Conservation (phyloP, 140 eudicot genomes). For the Senecio squalidus region DNA sequence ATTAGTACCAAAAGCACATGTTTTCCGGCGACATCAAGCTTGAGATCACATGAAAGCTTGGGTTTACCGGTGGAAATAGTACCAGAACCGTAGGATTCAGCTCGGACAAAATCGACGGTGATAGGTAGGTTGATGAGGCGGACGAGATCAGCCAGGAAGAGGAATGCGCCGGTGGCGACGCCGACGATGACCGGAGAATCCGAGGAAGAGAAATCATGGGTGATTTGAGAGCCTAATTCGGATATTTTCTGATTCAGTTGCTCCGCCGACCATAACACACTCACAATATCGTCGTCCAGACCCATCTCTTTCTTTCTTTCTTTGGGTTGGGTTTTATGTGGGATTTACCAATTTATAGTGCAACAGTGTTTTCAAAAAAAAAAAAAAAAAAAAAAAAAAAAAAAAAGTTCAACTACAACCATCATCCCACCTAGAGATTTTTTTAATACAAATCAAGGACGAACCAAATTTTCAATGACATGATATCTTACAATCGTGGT, state of each 20-base stretch:
- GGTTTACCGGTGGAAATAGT: conserved; percentile 67
- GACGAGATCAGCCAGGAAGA: conserved; percentile 79
- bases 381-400: too few species aligned
- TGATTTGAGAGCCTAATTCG: conserved; percentile 58
- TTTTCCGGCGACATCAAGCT: conserved; percentile 52
- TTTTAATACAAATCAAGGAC: too few species aligned
- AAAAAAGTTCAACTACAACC: too few species aligned
- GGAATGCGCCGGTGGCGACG: conserved; percentile 89
- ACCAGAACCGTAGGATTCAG: conserved; percentile 58
- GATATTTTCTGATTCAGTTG: conserved; percentile 39
- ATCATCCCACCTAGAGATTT: too few species aligned
- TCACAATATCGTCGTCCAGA: conserved; percentile 46
- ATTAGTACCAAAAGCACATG: conserved; percentile 61
- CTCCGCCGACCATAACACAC: conserved; percentile 46
- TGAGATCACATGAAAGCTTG: conserved; percentile 44
- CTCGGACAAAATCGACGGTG: conserved; percentile 69
- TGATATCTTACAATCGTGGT: too few species aligned
- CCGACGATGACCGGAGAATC: conserved; percentile 54
- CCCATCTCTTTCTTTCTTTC: conserved; percentile 1
- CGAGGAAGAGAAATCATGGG: conserved; percentile 29
- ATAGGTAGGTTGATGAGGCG: conserved; percentile 52
- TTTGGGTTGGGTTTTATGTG: too few species aligned
- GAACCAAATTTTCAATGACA: too few species aligned
- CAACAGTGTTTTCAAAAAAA: too few species aligned
- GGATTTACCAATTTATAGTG: too few species aligned